Conservation (phyloP, 768 basidiomycete species). For the Boletus subcaerulescens region DNA sequence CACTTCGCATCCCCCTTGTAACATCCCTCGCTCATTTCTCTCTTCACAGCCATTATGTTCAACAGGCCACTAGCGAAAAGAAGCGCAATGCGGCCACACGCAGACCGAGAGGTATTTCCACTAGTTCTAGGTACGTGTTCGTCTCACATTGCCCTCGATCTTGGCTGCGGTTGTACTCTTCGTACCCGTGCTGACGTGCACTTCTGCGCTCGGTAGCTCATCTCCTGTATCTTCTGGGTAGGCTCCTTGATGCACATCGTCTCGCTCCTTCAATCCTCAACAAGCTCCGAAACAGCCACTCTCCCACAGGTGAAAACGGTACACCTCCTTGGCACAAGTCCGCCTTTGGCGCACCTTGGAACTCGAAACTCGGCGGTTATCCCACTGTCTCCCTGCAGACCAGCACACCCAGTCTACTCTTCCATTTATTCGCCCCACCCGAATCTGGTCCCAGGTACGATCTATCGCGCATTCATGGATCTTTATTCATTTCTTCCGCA, state of each 20-base stretch:
- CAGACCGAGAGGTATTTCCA: constrained; percentile 63
- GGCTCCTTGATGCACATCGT: constrained; percentile 35
- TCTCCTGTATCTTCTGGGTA: constrained; percentile 37
- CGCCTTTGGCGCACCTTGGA: constrained; percentile 26
- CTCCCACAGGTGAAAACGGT: constrained; percentile 25
- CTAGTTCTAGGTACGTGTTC: constrained; percentile 43
- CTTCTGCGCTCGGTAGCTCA: constrained; percentile 15
- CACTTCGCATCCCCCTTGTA: constrained; percentile 10
- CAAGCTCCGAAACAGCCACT: constrained; percentile 28
- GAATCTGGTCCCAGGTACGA: constrained; percentile 46
- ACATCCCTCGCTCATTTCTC: constrained; percentile 18
- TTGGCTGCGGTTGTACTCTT: constrained; percentile 21
- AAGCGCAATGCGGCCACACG: constrained; percentile 62
- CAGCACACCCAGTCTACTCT: constrained; percentile 62
- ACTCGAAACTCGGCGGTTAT: constrained; percentile 33
- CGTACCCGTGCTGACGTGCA: constrained; percentile 28
- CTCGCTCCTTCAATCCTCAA: constrained; percentile 23
- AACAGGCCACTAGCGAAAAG: constrained; percentile 83
- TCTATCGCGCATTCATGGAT: constrained; percentile 11
- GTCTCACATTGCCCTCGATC: constrained; percentile 4
- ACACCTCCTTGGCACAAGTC: constrained; percentile 30
- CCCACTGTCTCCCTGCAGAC: constrained; percentile 56
- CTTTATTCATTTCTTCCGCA: constrained; percentile 26
- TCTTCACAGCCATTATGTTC: constrained; percentile 63
- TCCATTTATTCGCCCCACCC: constrained; percentile 74